Evolutionary conservation across 768 basidiomycete species (phyloP).

Genomic region (Tricholomella constricta): DNA sequence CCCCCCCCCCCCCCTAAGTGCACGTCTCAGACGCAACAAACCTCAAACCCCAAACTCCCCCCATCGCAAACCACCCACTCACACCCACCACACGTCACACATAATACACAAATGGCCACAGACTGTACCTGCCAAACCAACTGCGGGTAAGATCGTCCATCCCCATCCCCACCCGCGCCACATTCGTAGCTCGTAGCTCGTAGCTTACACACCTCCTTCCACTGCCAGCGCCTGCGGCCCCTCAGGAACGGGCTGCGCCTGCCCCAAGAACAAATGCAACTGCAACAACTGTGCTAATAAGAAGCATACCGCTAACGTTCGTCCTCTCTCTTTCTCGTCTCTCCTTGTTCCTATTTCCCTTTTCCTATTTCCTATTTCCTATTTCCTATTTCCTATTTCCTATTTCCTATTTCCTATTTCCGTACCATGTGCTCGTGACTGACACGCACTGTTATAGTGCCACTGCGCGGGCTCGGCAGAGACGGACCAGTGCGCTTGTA

Average conservation of each 20-base stretch:
- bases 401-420: not conserved
- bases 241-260: conserved; percentile 38
- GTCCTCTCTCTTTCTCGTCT: conserved; percentile 2
- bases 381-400: not conserved
- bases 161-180: no score
- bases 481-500: conserved; percentile 31
- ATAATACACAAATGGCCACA: conserved; percentile 21
- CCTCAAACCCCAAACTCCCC: not conserved
- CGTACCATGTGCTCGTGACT: not conserved
- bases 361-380: no score
- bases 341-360: no score
- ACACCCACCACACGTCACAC: not conserved
- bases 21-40: not conserved
- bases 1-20: no score
- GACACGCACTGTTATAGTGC: conserved; percentile 31
- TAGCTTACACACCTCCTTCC: not conserved
- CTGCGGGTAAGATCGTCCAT: conserved; percentile 27
- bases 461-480: conserved; percentile 25
- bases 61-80: not conserved
- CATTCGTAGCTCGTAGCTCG: not conserved
- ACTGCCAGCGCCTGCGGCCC: conserved; percentile 37
- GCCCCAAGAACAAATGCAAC: conserved; percentile 36
- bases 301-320: conserved; percentile 36
- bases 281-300: conserved; percentile 41
- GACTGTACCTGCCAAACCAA: conserved; percentile 34